These are phyloP conservation scores for Vitis hybrid DNA, from an alignment of 177 flowering plant species.

Conservation along the genomic window DNA sequence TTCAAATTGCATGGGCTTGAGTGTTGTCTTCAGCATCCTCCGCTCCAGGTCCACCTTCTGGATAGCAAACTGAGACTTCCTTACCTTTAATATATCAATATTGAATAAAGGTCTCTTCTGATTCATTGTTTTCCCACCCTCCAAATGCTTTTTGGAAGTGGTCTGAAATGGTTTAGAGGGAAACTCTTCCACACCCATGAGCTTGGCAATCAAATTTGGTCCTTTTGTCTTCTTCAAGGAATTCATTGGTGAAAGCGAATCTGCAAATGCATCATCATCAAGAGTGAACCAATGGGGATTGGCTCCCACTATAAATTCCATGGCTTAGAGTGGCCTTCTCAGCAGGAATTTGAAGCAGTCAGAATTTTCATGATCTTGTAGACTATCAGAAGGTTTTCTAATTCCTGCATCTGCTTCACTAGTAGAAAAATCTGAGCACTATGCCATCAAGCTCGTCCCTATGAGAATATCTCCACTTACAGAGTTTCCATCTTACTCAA, in stretches of 20 bases:
- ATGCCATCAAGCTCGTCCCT: neutral
- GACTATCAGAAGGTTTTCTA: slow-evolving; percentile 11
- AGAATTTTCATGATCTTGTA: slow-evolving; percentile 17
- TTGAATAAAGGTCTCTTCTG: slow-evolving; percentile 33
- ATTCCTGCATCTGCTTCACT: slow-evolving; percentile 9
- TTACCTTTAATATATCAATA: slow-evolving; percentile 34
- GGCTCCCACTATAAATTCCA: slow-evolving; percentile 17
- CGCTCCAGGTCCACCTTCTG: too few relatives aligned
- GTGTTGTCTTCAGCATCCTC: too few relatives aligned
- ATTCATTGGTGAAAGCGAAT: too few relatives aligned
- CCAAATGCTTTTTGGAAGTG: slow-evolving; percentile 15
- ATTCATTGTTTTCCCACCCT: slow-evolving; percentile 16
- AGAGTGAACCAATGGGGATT: slow-evolving; percentile 29
- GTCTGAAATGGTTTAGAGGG: slow-evolving; percentile 32
- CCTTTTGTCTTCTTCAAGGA: slow-evolving; percentile 17
- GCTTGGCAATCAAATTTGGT: slow-evolving; percentile 74
- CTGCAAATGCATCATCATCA: slow-evolving; percentile 23
- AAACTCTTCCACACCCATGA: slow-evolving; percentile 77
- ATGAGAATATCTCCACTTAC: neutral
- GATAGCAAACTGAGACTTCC: too few relatives aligned
- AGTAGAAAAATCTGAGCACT: slow-evolving; percentile 9
- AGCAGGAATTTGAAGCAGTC: slow-evolving; percentile 19
- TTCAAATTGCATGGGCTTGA: too few relatives aligned
- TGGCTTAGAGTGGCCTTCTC: slow-evolving; percentile 23
- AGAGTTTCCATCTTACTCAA: too few relatives aligned